phyloP scores from a whole-genome alignment of 2,329 filamentous ascomycete species.

The Domatiomyces catenatus region DNA sequence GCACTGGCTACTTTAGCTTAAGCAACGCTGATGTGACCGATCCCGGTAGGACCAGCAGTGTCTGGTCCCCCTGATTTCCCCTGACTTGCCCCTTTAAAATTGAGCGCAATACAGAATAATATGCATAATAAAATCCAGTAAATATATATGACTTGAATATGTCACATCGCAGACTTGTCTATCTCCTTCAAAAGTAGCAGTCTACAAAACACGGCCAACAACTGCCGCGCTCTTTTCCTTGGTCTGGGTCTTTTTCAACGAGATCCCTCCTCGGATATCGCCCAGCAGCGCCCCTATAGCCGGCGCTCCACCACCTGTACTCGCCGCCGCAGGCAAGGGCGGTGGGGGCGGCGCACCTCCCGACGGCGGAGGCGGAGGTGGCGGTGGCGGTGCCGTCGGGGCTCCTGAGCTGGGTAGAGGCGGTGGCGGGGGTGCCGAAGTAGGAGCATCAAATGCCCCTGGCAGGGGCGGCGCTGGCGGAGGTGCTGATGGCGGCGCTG shows the following conservation, averaged over 20 bases:
- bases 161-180: neutral
- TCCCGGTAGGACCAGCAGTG: neutral
- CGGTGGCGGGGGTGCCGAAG: constrained; percentile 25
- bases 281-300: constrained; percentile 52
- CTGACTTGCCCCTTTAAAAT: too few species aligned
- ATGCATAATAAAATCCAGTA: too few species aligned
- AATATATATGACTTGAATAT: neutral
- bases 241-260: constrained; percentile 74
- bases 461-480: constrained; percentile 25
- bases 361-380: constrained; percentile 27
- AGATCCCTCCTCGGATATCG: constrained; percentile 66
- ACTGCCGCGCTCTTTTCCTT: constrained; percentile 59
- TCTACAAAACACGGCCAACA: constrained; percentile 55
- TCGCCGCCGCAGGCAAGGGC: constrained; percentile 28
- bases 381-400: constrained; percentile 24
- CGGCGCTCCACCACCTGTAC: constrained; percentile 25
- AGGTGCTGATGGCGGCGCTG: constrained; percentile 6
- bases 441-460: constrained; percentile 22
- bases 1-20: constrained; percentile 15
- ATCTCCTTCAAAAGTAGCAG: neutral
- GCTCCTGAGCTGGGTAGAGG: constrained; percentile 25
- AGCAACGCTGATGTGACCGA: constrained; percentile 4
- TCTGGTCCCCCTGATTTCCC: neutral
- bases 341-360: constrained; percentile 23
- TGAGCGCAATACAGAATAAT: too few species aligned